These are phyloP conservation scores for Aspergillus brasiliensis DNA, from an alignment of 2,329 filamentous ascomycete genomes.

Conservation along the genomic window DNA sequence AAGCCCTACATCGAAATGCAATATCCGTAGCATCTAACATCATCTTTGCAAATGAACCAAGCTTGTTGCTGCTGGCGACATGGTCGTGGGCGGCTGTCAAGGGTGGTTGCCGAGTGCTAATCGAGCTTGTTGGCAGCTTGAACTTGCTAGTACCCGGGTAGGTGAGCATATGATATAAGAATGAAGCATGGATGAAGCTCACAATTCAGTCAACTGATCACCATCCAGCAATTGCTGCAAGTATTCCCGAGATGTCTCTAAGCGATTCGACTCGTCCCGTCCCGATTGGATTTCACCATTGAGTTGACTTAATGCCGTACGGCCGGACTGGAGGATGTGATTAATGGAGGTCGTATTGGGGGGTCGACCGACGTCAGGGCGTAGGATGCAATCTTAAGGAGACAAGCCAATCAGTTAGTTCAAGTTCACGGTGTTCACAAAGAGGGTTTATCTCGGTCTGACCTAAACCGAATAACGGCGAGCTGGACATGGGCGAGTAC, in stretches of 20 bases:
- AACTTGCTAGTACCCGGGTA: slow-evolving; percentile 43
- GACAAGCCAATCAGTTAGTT: slow-evolving; percentile 25
- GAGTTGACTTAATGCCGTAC: slow-evolving; percentile 64
- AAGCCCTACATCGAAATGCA: slow-evolving; percentile 45
- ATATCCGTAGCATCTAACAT: slow-evolving; percentile 52
- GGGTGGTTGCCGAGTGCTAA: slow-evolving; percentile 22
- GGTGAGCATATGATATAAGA: slow-evolving; percentile 17
- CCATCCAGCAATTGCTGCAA: slow-evolving; percentile 73
- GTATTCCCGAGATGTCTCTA: slow-evolving; percentile 73
- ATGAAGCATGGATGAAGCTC: slow-evolving; percentile 20
- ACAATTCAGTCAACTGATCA: slow-evolving; percentile 58
- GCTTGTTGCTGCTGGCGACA: slow-evolving; percentile 30
- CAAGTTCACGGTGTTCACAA: slow-evolving; percentile 17
- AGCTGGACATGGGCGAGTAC: slow-evolving; percentile 54
- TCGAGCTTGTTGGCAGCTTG: slow-evolving; percentile 39
- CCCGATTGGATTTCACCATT: slow-evolving; percentile 69
- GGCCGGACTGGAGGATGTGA: slow-evolving; percentile 54
- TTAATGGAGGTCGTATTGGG: slow-evolving; percentile 44
- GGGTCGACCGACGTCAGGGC: slow-evolving; percentile 45
- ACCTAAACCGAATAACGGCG: slow-evolving; percentile 51
- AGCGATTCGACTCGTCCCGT: slow-evolving; percentile 59
- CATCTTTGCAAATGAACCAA: slow-evolving; percentile 59
- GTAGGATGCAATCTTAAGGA: slow-evolving; percentile 43
- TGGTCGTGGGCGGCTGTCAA: slow-evolving; percentile 22
- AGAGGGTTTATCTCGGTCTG: slow-evolving; percentile 16